phyloP scores from a whole-genome alignment of 305 asterid species.

The Solanum aculeatissimum region DNA sequence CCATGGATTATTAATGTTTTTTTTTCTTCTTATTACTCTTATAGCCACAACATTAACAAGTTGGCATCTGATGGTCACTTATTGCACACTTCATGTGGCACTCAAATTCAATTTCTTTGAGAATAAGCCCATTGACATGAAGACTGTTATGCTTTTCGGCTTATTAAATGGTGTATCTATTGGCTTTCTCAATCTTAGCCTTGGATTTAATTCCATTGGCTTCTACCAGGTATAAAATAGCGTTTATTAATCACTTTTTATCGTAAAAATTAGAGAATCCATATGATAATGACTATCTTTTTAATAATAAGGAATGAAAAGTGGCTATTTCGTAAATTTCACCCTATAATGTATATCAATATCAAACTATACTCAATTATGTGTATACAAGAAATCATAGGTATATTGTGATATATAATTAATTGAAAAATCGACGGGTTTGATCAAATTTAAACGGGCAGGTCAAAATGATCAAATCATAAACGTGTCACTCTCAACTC shows the following conservation, averaged over 20 bases:
- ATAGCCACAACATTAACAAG: constrained; percentile 91
- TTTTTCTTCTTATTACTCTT: background rate
- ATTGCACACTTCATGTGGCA: constrained; percentile 78
- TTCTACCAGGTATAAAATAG: constrained; percentile 58
- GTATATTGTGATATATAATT: background rate
- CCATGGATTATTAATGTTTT: background rate
- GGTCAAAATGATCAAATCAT: background rate
- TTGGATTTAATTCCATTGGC: constrained; percentile 90
- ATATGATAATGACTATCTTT: too few species aligned
- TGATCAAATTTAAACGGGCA: background rate
- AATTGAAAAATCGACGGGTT: background rate
- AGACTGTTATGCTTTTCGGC: constrained; percentile 57
- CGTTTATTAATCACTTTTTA: too few species aligned
- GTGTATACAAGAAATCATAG: background rate
- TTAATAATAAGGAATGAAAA: too few species aligned
- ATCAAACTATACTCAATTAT: background rate
- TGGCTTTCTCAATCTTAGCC: constrained; percentile 82
- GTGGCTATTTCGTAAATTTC: too few species aligned
- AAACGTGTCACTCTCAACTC: background rate
- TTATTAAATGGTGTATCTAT: constrained; percentile 76
- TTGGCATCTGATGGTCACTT: constrained; percentile 94
- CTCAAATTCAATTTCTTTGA: constrained; percentile 63
- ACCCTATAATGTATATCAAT: too few species aligned
- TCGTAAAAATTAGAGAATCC: too few species aligned
- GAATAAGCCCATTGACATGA: constrained; percentile 61